These are phyloP conservation scores for Pharnaceum exiguum DNA, from an alignment of 148 eudicot genomes.

Conservation along the genomic window DNA sequence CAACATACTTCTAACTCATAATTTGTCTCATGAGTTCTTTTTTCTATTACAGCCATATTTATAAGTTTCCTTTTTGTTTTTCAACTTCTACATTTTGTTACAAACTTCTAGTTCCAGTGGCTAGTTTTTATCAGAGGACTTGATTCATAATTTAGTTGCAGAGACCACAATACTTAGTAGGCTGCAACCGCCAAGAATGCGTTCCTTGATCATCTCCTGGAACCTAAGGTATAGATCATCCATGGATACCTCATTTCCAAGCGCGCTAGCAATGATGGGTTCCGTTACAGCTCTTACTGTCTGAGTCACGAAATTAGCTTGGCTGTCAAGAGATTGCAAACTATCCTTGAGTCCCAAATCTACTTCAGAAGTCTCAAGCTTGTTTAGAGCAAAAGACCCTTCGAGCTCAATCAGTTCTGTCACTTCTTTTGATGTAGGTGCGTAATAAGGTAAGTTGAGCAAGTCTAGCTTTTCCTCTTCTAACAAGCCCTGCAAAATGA, in stretches of 20 bases:
- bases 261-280: neutral
- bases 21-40: no score
- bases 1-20: no score
- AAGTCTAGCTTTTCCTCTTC: constrained; percentile 14
- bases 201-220: no score
- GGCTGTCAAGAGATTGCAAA: neutral
- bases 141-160: no score
- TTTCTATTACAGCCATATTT: no score
- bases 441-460: constrained; percentile 17
- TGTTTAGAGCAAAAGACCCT: constrained; percentile 16
- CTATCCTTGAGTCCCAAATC: constrained; percentile 14
- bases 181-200: no score
- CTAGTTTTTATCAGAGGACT: no score
- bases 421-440: constrained; percentile 20
- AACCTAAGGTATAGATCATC: neutral
- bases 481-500: constrained; percentile 20
- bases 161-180: no score
- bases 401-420: constrained; percentile 3
- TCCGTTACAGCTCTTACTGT: neutral
- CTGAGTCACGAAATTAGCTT: neutral
- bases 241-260: neutral
- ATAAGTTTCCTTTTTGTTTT: no score
- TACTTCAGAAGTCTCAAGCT: constrained; percentile 10
- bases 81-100: no score
- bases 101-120: no score